Conservation (phyloP, 2,329 filamentous ascomycete species). For the Microsporum canis region DNA sequence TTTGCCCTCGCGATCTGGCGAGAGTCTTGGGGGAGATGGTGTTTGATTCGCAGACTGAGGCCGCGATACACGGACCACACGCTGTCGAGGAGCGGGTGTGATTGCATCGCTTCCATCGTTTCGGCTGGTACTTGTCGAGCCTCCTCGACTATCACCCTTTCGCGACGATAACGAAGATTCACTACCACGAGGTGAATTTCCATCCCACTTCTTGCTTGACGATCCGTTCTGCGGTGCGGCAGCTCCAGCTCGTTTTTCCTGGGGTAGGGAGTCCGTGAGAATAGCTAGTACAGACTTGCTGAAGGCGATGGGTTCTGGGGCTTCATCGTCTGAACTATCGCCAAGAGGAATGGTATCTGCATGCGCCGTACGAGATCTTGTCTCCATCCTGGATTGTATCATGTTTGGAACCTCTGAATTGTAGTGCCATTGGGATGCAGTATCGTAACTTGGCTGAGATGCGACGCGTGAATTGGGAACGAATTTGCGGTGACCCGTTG, state of each 20-base stretch:
- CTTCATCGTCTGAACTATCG: conserved; percentile 91
- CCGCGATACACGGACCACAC: conserved; percentile 26
- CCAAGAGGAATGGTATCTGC: background rate
- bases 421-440: background rate
- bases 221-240: conserved; percentile 19
- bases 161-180: conserved; percentile 16
- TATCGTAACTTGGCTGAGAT: background rate
- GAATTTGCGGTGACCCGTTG: conserved; percentile 1
- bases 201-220: conserved; percentile 26
- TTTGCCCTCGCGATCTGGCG: conserved; percentile 25
- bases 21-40: conserved; percentile 30
- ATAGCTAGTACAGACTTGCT: conserved; percentile 85
- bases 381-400: background rate
- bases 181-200: conserved; percentile 28
- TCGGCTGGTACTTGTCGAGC: conserved; percentile 23
- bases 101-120: conserved; percentile 17
- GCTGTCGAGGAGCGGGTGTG: conserved; percentile 36
- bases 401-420: background rate
- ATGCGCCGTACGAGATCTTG: background rate
- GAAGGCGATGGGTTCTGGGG: conserved; percentile 82
- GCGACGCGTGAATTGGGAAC: background rate
- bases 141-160: conserved; percentile 9
- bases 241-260: conserved; percentile 32
- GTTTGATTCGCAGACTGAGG: conserved; percentile 30
- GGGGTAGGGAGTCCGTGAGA: conserved; percentile 42